Conservation (phyloP, 768 basidiomycete species). For the Gymnopilus junonius region DNA sequence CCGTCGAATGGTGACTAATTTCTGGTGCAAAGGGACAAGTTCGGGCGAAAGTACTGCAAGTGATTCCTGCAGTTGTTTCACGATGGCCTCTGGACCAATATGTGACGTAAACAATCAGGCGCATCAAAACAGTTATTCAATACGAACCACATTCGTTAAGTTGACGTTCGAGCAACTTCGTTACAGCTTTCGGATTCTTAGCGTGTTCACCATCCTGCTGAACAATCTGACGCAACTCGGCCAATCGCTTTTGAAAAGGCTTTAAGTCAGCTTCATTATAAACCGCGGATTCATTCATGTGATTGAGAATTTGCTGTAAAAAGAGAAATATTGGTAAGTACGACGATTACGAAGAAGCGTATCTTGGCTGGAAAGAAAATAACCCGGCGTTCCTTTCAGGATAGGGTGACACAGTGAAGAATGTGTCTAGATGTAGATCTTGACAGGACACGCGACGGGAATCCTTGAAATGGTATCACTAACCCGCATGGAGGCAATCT, state of each 20-base stretch:
- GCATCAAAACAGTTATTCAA: constrained; percentile 1
- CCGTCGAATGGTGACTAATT: constrained; percentile 84
- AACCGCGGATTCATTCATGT: constrained; percentile 94
- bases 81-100: constrained; percentile 66
- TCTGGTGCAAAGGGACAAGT: constrained; percentile 89
- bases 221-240: constrained; percentile 85
- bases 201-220: constrained; percentile 79
- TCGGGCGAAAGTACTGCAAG: constrained; percentile 88
- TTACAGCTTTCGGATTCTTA: constrained; percentile 86
- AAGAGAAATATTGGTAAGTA: constrained; percentile 8
- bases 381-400: constrained; percentile 20
- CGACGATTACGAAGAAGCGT: background rate
- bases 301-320: constrained; percentile 90
- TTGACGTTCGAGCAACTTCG: constrained; percentile 87
- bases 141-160: constrained; percentile 88
- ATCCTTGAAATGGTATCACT: constrained; percentile 40
- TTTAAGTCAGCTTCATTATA: constrained; percentile 91
- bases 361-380: background rate
- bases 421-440: constrained; percentile 4
- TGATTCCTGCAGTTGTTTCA: constrained; percentile 80
- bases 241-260: constrained; percentile 84
- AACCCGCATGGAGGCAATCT: constrained; percentile 95
- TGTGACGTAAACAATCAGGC: background rate
- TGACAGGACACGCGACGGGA: constrained; percentile 13
- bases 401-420: background rate